A percentile compares a stretch with the other conserved stretches of the same genome.
phyloP scores from a whole-genome alignment of 2,329 filamentous ascomycete genomes.

The Pseudodiploospora longispora region DNA sequence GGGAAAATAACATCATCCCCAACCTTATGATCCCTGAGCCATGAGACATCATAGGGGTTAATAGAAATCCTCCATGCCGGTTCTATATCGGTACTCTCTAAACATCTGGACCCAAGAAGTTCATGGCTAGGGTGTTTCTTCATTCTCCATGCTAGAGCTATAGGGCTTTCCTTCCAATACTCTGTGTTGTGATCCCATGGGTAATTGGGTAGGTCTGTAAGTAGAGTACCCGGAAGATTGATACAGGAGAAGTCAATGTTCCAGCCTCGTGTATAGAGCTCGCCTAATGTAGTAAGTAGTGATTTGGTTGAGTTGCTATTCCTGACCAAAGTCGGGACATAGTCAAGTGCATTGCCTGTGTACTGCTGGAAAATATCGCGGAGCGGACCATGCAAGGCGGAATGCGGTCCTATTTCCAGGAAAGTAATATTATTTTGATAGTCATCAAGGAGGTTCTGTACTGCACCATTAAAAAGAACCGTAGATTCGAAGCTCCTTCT shows the following conservation, averaged over 20 bases:
- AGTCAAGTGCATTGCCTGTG: too few relatives aligned
- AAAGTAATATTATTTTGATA: constrained; percentile 3
- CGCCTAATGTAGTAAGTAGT: background rate
- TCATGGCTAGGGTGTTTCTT: constrained; percentile 17
- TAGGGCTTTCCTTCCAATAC: constrained; percentile 14
- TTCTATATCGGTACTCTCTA: constrained; percentile 21
- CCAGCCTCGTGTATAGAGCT: background rate
- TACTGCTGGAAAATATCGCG: constrained; percentile 13
- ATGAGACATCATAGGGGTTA: constrained; percentile 27
- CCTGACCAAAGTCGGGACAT: background rate
- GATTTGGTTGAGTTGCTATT: background rate
- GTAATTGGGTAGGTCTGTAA: constrained; percentile 14
- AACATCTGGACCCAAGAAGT: constrained; percentile 19
- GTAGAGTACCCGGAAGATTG: background rate
- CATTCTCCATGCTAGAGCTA: constrained; percentile 16
- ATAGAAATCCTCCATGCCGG: constrained; percentile 34
- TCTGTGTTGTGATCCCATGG: constrained; percentile 15
- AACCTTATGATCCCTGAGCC: constrained; percentile 37
- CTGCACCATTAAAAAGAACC: constrained; percentile 8
- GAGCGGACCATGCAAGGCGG: constrained; percentile 18
- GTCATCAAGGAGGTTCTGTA: constrained; percentile 8
- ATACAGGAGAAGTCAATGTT: background rate
- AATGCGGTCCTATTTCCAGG: constrained; percentile 19
- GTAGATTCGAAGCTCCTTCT: constrained; percentile 8
- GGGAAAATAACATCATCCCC: constrained; percentile 33